Conservation (phyloP, 176 grass and related monocot species). For the Aegilops bicornis region DNA sequence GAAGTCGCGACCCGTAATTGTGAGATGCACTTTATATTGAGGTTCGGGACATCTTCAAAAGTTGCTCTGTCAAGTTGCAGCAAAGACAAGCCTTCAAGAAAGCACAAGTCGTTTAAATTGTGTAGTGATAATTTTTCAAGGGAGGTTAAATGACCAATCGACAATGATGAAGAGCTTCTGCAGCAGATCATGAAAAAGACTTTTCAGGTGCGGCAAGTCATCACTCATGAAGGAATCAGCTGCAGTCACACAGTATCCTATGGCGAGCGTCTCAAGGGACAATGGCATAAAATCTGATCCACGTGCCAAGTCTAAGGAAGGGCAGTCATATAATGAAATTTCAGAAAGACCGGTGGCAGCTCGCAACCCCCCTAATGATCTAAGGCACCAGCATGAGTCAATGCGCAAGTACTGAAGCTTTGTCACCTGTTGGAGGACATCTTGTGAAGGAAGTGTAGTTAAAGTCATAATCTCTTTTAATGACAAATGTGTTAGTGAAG, state of each 20-base stretch:
- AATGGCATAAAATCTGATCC: neutral
- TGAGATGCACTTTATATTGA: neutral
- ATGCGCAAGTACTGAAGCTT: fast-evolving
- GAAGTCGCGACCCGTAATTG: fast-evolving
- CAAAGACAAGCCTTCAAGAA: neutral
- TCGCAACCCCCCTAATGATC: neutral
- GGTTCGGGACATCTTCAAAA: neutral
- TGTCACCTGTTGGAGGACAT: neutral
- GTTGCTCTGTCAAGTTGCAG: fast-evolving
- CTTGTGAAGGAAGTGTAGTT: neutral
- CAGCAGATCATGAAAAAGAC: fast-evolving
- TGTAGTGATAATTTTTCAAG: neutral
- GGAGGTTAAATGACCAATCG: neutral
- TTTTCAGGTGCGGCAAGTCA: neutral
- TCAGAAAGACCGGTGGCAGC: neutral
- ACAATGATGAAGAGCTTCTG: neutral
- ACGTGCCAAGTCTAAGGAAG: neutral
- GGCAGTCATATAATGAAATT: fast-evolving
- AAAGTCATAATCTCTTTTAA: neutral
- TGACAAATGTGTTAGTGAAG: neutral
- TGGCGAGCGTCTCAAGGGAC: fast-evolving
- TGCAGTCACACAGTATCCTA: fast-evolving
- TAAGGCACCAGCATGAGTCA: neutral
- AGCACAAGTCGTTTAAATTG: neutral
- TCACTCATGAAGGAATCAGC: neutral